Conservation (phyloP, 2,329 filamentous ascomycete genomes). For the Gliomastix tumulicola region DNA sequence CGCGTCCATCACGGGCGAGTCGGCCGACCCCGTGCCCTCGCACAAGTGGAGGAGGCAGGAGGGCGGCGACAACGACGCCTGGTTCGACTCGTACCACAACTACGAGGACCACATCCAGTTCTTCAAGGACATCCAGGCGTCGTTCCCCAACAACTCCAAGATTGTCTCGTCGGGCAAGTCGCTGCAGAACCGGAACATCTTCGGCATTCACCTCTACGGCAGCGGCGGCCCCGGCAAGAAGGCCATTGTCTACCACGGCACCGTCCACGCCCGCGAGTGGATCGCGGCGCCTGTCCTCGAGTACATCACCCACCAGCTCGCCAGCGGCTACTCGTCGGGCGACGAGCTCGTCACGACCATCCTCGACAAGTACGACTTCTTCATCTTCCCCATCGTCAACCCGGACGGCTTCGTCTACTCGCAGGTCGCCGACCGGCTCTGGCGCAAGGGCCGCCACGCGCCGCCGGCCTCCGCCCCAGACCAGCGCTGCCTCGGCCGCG, state of each 20-base stretch:
- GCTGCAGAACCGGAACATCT: conserved; percentile 42
- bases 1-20: conserved; percentile 18
- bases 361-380: conserved; percentile 51
- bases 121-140: conserved; percentile 30
- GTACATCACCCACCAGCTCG: conserved; percentile 37
- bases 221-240: conserved; percentile 34
- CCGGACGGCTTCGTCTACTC: conserved; percentile 41
- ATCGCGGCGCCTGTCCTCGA: conserved; percentile 40
- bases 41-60: conserved; percentile 12
- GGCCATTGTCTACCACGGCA: conserved; percentile 41
- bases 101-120: conserved; percentile 42
- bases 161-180: conserved; percentile 36
- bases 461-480: conserved; percentile 11
- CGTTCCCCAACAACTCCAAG: conserved; percentile 36
- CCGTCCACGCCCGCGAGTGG: conserved; percentile 48
- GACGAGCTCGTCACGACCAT: conserved; percentile 28
- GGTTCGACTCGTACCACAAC: conserved; percentile 42
- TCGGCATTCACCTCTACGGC: conserved; percentile 47
- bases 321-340: conserved; percentile 30
- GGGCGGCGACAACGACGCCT: conserved; percentile 20
- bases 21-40: conserved; percentile 2
- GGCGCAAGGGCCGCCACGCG: conserved; percentile 45
- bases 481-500: conserved; percentile 35
- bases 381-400: conserved; percentile 43
- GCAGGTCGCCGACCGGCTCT: conserved; percentile 37